Evolutionary conservation across 805 yeast genomes (phyloP), one percentile per base, ranked within the genome.

Genomic region (Diddensiella santjacobensis): DNA sequence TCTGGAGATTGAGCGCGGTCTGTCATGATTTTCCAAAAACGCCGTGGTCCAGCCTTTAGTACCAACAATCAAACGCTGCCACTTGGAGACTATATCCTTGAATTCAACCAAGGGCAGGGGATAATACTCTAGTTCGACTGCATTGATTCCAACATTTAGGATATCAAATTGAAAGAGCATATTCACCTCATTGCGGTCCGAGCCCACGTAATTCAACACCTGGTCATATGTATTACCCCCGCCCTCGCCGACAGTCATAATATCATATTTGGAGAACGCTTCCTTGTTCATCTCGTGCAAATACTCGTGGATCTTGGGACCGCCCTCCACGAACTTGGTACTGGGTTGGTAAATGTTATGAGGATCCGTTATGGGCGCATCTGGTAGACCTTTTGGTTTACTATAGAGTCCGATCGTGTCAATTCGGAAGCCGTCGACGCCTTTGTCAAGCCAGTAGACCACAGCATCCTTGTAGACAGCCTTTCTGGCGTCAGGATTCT

Each of bases 11-110:
- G 74, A 66, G 56, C 83, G 70, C 5, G 81, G 75, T 55, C 74
- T 80, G 62, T 79, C 83, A 58, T 79, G 84, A 59, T 79, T 79
- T 61, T 79, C 84, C 49, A 74, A 58, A 63, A 72, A 78, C 17
- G 71, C 68, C 6, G 83, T 73, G 22, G 77, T 62, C 83, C 84
- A 79, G 15, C 77, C 79, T 23, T 46, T 54, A 8, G 41, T 43
- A 11, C 46, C 52, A 17, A 20, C 39, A 29, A 50, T 47, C 26
- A 47, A 20, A 22, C 38, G 19, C 37, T 47, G 51, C 48, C 48
- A 43, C 23, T 48, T 42, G n/a, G 20, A 33, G 11, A 39, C 31
- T 2, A 41, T 33, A 11, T 42, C 45, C 33, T 40, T 47, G 26
- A 50, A n/a, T 13, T 50, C 49, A 24, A 24, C 29, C 4, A 44